Percentiles rank a stretch among this genome's conserved stretches.
These are phyloP conservation scores for Cladophialophora exuberans DNA, from an alignment of 2,329 filamentous ascomycete genomes.

Conservation along the genomic window DNA sequence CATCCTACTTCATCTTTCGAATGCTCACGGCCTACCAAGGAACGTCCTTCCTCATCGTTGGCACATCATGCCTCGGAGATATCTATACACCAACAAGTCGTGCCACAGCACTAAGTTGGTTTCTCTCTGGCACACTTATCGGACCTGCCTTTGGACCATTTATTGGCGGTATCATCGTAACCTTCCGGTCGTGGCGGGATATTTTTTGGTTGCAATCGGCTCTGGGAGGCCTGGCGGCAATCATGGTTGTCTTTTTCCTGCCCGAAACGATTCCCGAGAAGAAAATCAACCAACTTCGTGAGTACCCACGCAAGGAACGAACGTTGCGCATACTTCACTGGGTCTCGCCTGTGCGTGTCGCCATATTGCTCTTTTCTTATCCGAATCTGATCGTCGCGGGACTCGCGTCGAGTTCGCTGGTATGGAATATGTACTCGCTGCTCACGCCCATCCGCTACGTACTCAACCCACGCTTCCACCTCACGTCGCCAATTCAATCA, in stretches of 20 bases:
- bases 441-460: slow-evolving; percentile 73
- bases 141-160: slow-evolving; percentile 71
- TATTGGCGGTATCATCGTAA: slow-evolving; percentile 76
- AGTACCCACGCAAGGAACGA: slow-evolving; percentile 53
- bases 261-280: slow-evolving; percentile 73
- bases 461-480: slow-evolving; percentile 72
- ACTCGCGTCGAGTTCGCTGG: slow-evolving; percentile 63
- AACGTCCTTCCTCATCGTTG: slow-evolving; percentile 73
- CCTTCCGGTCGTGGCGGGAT: slow-evolving; percentile 70
- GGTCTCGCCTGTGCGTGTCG: slow-evolving; percentile 66
- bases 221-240: slow-evolving; percentile 62
- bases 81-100: slow-evolving; percentile 69
- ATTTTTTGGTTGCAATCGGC: slow-evolving; percentile 80
- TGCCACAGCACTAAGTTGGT: slow-evolving; percentile 74
- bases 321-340: slow-evolving; percentile 61
- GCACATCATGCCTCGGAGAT: slow-evolving; percentile 70
- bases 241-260: slow-evolving; percentile 67
- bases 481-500: slow-evolving; percentile 67
- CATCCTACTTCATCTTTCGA: slow-evolving; percentile 73
- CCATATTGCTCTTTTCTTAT: slow-evolving; percentile 67
- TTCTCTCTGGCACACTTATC: slow-evolving; percentile 70
- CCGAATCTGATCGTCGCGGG: slow-evolving; percentile 68
- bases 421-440: slow-evolving; percentile 76
- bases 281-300: slow-evolving; percentile 64
- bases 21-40: slow-evolving; percentile 75